A percentile compares a stretch with the other conserved stretches of the same genome.
Evolutionary conservation across 2,329 filamentous ascomycete genomes (phyloP).

Genomic region (Aaosphaeria arxii): DNA sequence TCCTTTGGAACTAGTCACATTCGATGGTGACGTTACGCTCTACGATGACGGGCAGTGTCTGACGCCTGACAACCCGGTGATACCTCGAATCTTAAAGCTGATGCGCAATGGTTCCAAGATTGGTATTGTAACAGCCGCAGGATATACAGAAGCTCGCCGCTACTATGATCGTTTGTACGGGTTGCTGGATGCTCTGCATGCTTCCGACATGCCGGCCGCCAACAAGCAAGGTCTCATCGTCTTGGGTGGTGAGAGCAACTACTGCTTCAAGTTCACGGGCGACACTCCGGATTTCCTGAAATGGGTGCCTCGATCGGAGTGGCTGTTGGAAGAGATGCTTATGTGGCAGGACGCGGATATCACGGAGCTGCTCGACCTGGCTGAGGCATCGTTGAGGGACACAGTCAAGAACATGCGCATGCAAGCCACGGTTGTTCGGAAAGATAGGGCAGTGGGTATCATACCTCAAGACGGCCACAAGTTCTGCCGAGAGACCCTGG

Average conservation of each 20-base stretch:
- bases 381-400: conserved; percentile 78
- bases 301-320: conserved; percentile 61
- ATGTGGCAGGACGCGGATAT: conserved; percentile 77
- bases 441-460: conserved; percentile 67
- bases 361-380: conserved; percentile 77
- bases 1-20: conserved; percentile 81
- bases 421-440: conserved; percentile 76
- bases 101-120: conserved; percentile 77
- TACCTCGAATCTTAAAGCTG: conserved; percentile 65
- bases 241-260: conserved; percentile 95
- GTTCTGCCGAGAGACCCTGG: conserved; percentile 82
- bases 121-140: conserved; percentile 94
- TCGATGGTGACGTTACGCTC: conserved; percentile 95
- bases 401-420: conserved; percentile 78
- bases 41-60: conserved; percentile 81
- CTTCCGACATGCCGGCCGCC: conserved; percentile 59
- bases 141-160: conserved; percentile 81
- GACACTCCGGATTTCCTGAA: conserved; percentile 64
- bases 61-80: conserved; percentile 71
- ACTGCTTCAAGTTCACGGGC: conserved; percentile 77
- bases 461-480: conserved; percentile 57
- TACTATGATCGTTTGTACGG: conserved; percentile 89
- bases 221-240: conserved; percentile 81
- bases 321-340: conserved; percentile 77
- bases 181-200: conserved; percentile 74